These are phyloP conservation scores for Endoconidiophora laricicola DNA, from an alignment of 2,329 filamentous ascomycete genomes.

Conservation along the genomic window DNA sequence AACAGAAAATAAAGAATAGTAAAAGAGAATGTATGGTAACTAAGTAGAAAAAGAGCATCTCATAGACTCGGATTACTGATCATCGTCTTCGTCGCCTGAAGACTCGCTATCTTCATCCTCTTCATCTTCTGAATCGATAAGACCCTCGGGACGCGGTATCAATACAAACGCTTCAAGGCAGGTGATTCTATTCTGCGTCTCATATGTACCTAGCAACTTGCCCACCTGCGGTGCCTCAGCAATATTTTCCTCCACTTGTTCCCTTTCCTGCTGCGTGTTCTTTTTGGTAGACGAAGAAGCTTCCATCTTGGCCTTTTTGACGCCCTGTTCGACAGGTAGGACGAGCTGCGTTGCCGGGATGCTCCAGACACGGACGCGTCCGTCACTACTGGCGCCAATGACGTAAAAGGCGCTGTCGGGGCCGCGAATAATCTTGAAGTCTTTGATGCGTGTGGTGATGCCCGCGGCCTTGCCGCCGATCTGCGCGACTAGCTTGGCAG, in stretches of 20 bases:
- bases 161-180: constrained; percentile 78
- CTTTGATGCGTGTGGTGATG: constrained; percentile 64
- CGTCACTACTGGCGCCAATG: constrained; percentile 69
- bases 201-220: constrained; percentile 55
- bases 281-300: constrained; percentile 4
- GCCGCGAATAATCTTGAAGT: constrained; percentile 52
- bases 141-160: constrained; percentile 47
- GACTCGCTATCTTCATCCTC: constrained; percentile 24
- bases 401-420: constrained; percentile 33
- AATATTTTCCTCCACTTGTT: not conserved
- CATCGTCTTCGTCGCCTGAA: constrained; percentile 21
- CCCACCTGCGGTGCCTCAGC: constrained; percentile 30
- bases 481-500: constrained; percentile 55
- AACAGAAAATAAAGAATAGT: too few species aligned
- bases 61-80: constrained; percentile 10
- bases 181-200: constrained; percentile 78
- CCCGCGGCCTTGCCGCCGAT: constrained; percentile 58
- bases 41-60: constrained; percentile 2
- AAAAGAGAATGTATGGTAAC: not conserved
- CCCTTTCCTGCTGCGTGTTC: constrained; percentile 13
- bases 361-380: constrained; percentile 64
- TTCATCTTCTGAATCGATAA: constrained; percentile 34
- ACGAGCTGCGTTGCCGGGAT: constrained; percentile 26
- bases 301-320: constrained; percentile 18
- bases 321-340: constrained; percentile 15